Base-by-base conservation (phyloP, 257 asterid genomes). In the Craterostigma plantagineum region DNA sequence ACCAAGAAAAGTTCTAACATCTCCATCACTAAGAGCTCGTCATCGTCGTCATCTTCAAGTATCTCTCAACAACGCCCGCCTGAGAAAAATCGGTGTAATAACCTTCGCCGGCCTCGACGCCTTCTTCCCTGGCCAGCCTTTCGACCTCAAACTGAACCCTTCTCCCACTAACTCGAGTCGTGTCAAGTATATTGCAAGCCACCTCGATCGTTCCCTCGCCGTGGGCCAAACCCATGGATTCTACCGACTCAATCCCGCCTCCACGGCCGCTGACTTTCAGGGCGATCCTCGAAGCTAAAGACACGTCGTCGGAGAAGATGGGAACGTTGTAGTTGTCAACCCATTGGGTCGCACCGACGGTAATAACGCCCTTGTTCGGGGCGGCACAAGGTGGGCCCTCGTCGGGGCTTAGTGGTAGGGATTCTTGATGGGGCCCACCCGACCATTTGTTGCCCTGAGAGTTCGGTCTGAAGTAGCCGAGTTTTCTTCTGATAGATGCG, bases 191-290 rank as follows among this genome's bases (percentile, higher is more conserved):
- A 52, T 86, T 86, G 52, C 96, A 86, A 13, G 96, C 96, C 52
- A 86, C 94, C 73, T 81, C 96, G 35, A 73, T 75, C 52, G 75
- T 50, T 11, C 91, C 84, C 38, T 67, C 68, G 7, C 92, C 87
- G 39, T 86, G 96, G 57, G 72, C 78, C 57, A 86, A 76, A 16
- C 94, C 98, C 98, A 87, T 87, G 8, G 92, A 74, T 46, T 87
- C 95, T 35, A 87, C 98, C 0, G 91, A 74, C 7, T 66, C 59
- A 33, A 87, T 69, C 14, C 97, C 97, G 1, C 97, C 95, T 30
- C 95, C 92, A 34, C 93, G 70, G 12, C 76, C 77, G 41, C 98
- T 79, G 15, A 82, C 61, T 51, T 60, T 68, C 69, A 63, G 82
- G 1, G 98, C 71, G 14, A 82, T 73, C 55, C 53, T 72, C 34